Evolutionary conservation across 2,329 filamentous ascomycete species (phyloP).

Genomic region (Venturiaceae sp.): DNA sequence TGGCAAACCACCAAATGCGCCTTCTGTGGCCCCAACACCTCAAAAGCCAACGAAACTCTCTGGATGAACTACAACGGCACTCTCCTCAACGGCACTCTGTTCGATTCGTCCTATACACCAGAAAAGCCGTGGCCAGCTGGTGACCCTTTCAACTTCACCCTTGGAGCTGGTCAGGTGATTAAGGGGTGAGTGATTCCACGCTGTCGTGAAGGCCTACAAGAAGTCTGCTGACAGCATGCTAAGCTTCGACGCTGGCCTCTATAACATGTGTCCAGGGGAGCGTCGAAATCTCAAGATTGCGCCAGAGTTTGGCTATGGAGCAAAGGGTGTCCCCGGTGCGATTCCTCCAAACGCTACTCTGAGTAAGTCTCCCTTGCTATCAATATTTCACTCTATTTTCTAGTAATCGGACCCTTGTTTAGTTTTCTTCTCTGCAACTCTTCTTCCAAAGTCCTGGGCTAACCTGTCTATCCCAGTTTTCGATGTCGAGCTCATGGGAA

Average conservation of each 20-base stretch:
- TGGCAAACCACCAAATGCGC: neutral
- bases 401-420: neutral
- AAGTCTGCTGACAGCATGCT: neutral
- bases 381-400: neutral
- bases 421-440: neutral
- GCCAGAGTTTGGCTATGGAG: slow-evolving; percentile 76
- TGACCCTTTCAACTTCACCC: slow-evolving; percentile 63
- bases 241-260: slow-evolving; percentile 61
- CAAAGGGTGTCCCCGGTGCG: slow-evolving; percentile 46
- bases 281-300: slow-evolving; percentile 81
- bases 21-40: neutral
- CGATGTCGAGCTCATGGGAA: slow-evolving; percentile 80
- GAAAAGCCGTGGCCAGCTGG: slow-evolving; percentile 5
- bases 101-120: slow-evolving; percentile 2
- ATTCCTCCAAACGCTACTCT: slow-evolving; percentile 77
- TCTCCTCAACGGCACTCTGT: slow-evolving; percentile 1
- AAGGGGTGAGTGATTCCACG: slow-evolving; percentile 58
- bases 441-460: neutral
- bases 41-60: neutral
- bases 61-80: slow-evolving; percentile 7
- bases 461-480: slow-evolving; percentile 50
- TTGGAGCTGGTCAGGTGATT: slow-evolving; percentile 79
- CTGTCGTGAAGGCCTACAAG: neutral
- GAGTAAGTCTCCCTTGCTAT: slow-evolving; percentile 37
- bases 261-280: slow-evolving; percentile 94